Base-by-base conservation (phyloP, 2,329 filamentous ascomycete species). In the Pseudogymnoascus sp. region DNA sequence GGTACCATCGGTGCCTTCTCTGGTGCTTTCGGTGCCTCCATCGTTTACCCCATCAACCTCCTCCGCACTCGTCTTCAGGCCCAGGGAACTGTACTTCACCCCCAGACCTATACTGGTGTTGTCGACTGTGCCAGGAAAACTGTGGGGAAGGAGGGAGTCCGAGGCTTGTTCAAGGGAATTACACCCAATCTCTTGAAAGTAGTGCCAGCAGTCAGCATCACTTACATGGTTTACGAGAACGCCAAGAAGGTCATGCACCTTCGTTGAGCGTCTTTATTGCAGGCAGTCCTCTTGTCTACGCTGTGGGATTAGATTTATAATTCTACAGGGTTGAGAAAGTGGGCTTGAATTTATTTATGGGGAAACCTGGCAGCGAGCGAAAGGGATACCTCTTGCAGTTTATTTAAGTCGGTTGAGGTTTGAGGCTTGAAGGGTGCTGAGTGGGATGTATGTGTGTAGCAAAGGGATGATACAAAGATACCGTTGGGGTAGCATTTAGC, bases 101-200 rank as follows among this genome's bases (percentile, higher is more conserved):
- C 89, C 4, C 84, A 90, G 6, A 96, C 90, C 4, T 99, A 99
- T 75, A 92, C 86, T 1, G 92, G 95, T 39, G 93, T 98, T 68
- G 84, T 87, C 79, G 95, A 99, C 75, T 93, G 97, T 48, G 89
- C 92, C 1, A 83, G 83, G 63, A 91, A 90, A 77, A 99, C 95
- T 7, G 79, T 96, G 37, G 82, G 87, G 70, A 86, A 89, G 61
- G 95, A 99, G 77, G 95, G 95, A 1, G 75, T 90, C 39, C 83
- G 90, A 65, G 95, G 95, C 2, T 80, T 99, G 64, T 99, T 96
- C 81, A 96, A 96, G 77, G 95, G 95, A 1, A 80, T 98, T 68
- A 96, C 93, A 45, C 95, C 95, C 4, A 99, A 98, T 74, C 80
- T 99, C 41, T 81, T 99, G 70, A 99, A 99, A 80, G 95, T 99